These are phyloP conservation scores for Lentinula edodes DNA, from an alignment of 768 basidiomycete species.

Conservation along the genomic window DNA sequence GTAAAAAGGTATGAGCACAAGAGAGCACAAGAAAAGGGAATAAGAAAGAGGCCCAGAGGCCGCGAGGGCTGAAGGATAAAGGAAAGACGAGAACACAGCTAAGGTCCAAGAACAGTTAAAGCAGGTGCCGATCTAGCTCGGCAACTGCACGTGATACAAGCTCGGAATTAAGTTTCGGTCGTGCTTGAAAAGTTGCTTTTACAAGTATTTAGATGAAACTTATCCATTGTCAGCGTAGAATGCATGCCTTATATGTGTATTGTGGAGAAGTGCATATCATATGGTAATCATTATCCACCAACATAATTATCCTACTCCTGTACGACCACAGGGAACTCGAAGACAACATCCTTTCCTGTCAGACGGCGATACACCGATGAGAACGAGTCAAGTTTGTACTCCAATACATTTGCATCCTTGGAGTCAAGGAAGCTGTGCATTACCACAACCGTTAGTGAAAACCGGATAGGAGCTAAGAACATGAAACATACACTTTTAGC, in stretches of 20 bases:
- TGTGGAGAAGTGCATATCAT: conserved; percentile 19
- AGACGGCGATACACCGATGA: conserved; percentile 92
- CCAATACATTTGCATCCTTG: conserved; percentile 95
- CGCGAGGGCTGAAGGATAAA: conserved; percentile 15
- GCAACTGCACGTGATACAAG: not conserved
- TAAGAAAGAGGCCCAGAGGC: conserved; percentile 16
- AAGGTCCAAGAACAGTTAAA: conserved; percentile 8
- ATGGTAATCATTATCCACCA: conserved; percentile 6
- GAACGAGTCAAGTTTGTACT: conserved; percentile 99
- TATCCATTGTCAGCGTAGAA: not conserved
- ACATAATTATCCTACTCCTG: conserved; percentile 52
- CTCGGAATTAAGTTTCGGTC: no score
- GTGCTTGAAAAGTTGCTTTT: no score
- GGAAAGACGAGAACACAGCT: conserved; percentile 20
- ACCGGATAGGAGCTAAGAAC: conserved; percentile 10
- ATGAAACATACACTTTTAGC: conserved; percentile 85
- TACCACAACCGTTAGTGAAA: conserved; percentile 12
- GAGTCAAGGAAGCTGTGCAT: conserved; percentile 84
- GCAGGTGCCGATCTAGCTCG: not conserved
- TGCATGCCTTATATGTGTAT: conserved; percentile 1
- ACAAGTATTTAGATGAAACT: no score
- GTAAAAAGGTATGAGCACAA: not conserved
- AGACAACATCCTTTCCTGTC: conserved; percentile 95
- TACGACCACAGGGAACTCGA: conserved; percentile 80
- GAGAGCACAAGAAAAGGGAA: conserved; percentile 25